phyloP scores from a whole-genome alignment of 768 basidiomycete species.

The Hydnomerulius pinastri region DNA sequence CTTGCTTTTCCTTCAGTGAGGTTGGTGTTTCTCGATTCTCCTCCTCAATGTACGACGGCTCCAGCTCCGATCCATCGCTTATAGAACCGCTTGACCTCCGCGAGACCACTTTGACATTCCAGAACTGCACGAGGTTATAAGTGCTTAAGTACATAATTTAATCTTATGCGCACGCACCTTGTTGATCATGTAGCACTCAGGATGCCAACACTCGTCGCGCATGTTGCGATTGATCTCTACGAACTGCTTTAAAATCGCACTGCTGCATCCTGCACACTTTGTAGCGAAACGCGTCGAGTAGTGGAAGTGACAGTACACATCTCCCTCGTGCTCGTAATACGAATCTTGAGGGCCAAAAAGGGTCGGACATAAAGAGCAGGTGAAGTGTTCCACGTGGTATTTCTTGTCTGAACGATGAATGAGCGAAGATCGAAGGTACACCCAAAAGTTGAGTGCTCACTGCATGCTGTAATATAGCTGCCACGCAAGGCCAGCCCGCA shows the following conservation, averaged over 20 bases:
- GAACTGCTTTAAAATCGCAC: slow-evolving; percentile 97
- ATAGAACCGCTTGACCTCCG: slow-evolving; percentile 66
- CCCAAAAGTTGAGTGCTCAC: slow-evolving; percentile 48
- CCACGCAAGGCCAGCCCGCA: slow-evolving; percentile 93
- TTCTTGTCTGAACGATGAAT: slow-evolving; percentile 75
- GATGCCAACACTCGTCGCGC: slow-evolving; percentile 99
- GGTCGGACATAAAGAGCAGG: slow-evolving; percentile 94
- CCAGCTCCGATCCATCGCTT: slow-evolving; percentile 51
- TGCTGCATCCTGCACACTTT: slow-evolving; percentile 97
- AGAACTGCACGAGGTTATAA: slow-evolving; percentile 63
- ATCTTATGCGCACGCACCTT: slow-evolving; percentile 59
- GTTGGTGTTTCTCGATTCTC: slow-evolving; percentile 76
- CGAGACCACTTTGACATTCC: slow-evolving; percentile 94
- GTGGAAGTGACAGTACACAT: slow-evolving; percentile 98
- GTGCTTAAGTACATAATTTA: background rate
- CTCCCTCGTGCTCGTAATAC: slow-evolving; percentile 98
- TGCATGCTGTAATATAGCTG: slow-evolving; percentile 99
- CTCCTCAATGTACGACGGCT: slow-evolving; percentile 69
- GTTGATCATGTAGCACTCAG: slow-evolving; percentile 99
- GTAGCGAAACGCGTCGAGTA: slow-evolving; percentile 98
- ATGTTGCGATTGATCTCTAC: slow-evolving; percentile 99
- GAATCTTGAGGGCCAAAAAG: slow-evolving; percentile 98
- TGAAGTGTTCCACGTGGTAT: slow-evolving; percentile 99
- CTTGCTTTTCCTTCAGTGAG: slow-evolving; percentile 86
- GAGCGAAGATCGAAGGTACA: slow-evolving; percentile 7